Conservation (phyloP, 176 grass and related monocot genomes). For the Oryza glaberrima region DNA sequence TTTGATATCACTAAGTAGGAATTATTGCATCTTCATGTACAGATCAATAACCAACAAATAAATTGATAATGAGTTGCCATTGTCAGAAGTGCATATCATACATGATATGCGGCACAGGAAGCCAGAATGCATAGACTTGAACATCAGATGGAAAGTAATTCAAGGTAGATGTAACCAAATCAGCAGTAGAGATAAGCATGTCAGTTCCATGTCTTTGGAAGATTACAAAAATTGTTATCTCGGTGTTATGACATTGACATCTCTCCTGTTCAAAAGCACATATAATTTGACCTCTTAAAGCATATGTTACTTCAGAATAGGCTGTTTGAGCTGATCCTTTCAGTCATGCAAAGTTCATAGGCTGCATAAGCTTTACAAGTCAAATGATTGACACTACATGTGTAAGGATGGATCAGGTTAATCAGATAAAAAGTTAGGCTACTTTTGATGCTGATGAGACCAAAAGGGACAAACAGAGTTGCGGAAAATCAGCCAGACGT, state of each 20-base stretch:
- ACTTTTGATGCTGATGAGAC: conserved; percentile 13
- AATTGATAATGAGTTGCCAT: background rate
- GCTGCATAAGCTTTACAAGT: background rate
- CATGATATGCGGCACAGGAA: background rate
- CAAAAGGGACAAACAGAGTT: background rate
- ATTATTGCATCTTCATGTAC: background rate
- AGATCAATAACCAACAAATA: background rate
- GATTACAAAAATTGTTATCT: background rate
- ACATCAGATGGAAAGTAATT: background rate
- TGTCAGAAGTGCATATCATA: background rate
- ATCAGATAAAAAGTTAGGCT: background rate
- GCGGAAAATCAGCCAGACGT: background rate
- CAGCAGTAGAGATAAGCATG: background rate
- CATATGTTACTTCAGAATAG: background rate
- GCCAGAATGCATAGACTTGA: background rate
- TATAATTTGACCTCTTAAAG: background rate
- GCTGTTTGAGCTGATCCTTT: background rate
- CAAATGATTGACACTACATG: background rate
- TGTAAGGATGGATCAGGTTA: background rate
- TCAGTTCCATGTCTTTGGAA: conserved; percentile 18
- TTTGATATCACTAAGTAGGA: background rate
- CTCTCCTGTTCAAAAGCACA: background rate
- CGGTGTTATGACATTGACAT: background rate
- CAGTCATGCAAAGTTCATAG: background rate
- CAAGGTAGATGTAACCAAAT: background rate